Conservation (phyloP, 306 rosid genomes). For the Cyclanthera cordifolia region DNA sequence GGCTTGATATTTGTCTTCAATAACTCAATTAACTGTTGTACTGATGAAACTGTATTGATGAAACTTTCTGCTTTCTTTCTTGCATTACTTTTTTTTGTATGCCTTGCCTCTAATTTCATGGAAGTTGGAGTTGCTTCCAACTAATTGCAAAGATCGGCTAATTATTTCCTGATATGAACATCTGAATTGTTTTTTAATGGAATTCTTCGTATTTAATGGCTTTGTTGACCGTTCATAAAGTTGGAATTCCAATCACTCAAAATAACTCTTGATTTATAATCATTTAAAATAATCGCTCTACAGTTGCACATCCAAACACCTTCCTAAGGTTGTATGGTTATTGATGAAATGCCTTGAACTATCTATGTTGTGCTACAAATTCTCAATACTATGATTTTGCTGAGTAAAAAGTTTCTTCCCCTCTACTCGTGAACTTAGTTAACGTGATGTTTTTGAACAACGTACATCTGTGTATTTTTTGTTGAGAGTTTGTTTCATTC, state of each 20-base stretch:
- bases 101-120: not conserved
- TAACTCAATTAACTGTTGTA: not conserved
- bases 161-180: not conserved
- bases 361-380: no score
- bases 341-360: no score
- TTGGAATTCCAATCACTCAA: no score
- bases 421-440: no score
- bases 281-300: no score
- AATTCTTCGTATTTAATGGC: not conserved
- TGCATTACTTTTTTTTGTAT: not conserved
- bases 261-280: no score
- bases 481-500: no score
- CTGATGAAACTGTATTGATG: not conserved
- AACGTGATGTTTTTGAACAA: no score
- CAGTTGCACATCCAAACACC: no score
- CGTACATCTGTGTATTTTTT: no score
- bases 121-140: conserved; percentile 1
- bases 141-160: not conserved
- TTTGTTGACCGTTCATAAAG: not conserved
- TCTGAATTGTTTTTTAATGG: not conserved
- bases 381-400: no score
- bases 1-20: not conserved
- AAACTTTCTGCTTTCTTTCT: not conserved
- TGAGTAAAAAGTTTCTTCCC: no score
- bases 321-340: not conserved